phyloP scores from a whole-genome alignment of 495 filamentous ascomycete genomes.

The Elaphomyces granulatus region DNA sequence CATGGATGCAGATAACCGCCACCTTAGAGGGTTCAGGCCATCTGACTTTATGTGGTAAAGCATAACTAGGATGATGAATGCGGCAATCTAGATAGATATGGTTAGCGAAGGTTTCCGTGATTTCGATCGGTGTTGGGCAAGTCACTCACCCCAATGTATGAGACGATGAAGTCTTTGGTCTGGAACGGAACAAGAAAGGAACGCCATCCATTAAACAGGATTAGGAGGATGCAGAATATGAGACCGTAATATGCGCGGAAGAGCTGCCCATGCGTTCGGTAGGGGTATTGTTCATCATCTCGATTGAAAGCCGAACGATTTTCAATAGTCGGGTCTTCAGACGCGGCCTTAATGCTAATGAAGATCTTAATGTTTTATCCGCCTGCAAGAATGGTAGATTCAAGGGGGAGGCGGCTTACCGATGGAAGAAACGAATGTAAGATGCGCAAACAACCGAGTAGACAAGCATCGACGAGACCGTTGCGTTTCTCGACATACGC shows the following conservation, averaged over 20 bases:
- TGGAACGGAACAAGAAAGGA: conserved; percentile 28
- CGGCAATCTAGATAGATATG: conserved; percentile 9
- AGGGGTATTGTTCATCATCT: conserved; percentile 29
- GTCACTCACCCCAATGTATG: conserved; percentile 33
- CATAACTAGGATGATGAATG: conserved; percentile 16
- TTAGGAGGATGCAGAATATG: conserved; percentile 24
- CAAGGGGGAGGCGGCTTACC: conserved; percentile 16
- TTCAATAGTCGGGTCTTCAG: neutral
- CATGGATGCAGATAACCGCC: conserved; percentile 6
- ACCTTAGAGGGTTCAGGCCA: conserved; percentile 13
- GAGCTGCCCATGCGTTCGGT: conserved; percentile 34
- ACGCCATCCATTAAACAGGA: conserved; percentile 32
- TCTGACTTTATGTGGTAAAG: conserved; percentile 19
- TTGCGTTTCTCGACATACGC: conserved; percentile 30
- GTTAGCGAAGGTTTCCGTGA: neutral
- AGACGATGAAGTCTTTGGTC: conserved; percentile 26
- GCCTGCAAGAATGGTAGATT: too few relatives aligned
- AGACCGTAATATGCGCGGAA: conserved; percentile 31
- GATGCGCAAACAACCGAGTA: conserved; percentile 31
- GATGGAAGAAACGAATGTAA: conserved; percentile 28
- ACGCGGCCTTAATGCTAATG: conserved; percentile 1
- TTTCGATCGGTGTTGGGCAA: neutral
- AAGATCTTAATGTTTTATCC: too few relatives aligned
- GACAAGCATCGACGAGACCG: conserved; percentile 29
- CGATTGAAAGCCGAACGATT: conserved; percentile 28